Base-by-base conservation (phyloP, 2,329 filamentous ascomycete genomes). In the Clarireedia sp. region DNA sequence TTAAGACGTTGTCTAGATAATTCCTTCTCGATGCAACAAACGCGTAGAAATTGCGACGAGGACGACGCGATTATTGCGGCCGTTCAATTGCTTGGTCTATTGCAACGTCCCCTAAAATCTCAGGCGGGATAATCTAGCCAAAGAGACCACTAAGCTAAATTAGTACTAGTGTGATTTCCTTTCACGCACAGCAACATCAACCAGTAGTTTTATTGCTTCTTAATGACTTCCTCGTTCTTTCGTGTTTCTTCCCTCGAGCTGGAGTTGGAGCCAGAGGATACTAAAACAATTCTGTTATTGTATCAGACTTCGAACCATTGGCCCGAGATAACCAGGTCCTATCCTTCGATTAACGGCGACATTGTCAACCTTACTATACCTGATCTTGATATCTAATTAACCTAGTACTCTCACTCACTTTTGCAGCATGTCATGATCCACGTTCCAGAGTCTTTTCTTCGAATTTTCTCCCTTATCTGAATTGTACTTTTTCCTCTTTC, bases 21-120 rank as follows among this genome's bases (percentile, higher is more conserved):
- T 17, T 24, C 29, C 43, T 47, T 43, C 33, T 55, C 36, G 37
- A 55, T 50, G 52, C 52, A 46, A 55, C 52, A 21, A 45, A 55
- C 52, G 52, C 52, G 52, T 55, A 50, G 52, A 50, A 55, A 44
- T 33, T 46, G 43, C 43, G 23, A 46, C 23, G n/a, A 43, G 40
- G 46, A 48, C 55, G 59, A 60, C 58, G 60, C 60, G 57, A 52
- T 56, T 47, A 26, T n/a, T 50, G 26, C 48, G n/a, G 41, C 45
- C 21, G 16, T 43, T 21, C n/a, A 43, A 43, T 19, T 43, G 40
- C 40, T 43, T 43, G 17, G n/a, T 23, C 3, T 3, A 23, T n/a
- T 24, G 3, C 16, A 41, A 5, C 29, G 29, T 33, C 29, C 29
- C 29, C 29, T 33, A 33, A 33, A 9, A 33, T 33, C 29, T 33